These are phyloP conservation scores for Epichloe baconii DNA, from an alignment of 2,329 filamentous ascomycete genomes.

Conservation along the genomic window DNA sequence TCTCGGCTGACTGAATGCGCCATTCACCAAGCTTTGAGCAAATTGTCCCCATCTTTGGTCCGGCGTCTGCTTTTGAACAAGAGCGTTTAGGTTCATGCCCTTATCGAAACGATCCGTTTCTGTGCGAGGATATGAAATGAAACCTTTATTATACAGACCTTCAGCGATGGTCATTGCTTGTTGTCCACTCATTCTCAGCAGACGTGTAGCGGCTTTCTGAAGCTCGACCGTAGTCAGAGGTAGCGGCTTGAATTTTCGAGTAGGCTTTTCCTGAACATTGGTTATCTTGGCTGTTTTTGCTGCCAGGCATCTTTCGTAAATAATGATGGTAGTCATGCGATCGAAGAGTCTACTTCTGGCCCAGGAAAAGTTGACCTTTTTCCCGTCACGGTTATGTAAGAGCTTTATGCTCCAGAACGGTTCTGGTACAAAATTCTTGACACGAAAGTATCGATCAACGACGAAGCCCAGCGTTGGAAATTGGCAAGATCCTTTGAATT, in stretches of 20 bases:
- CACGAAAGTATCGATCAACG: constrained; percentile 87
- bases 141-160: constrained; percentile 79
- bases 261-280: constrained; percentile 81
- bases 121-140: constrained; percentile 94
- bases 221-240: constrained; percentile 92
- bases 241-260: constrained; percentile 85
- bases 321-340: constrained; percentile 61
- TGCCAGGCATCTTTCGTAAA: constrained; percentile 74
- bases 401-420: constrained; percentile 88
- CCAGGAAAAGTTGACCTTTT: constrained; percentile 78
- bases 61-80: constrained; percentile 74
- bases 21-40: constrained; percentile 60
- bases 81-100: constrained; percentile 67
- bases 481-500: constrained; percentile 65
- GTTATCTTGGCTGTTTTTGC: constrained; percentile 67
- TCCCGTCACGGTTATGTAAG: constrained; percentile 61
- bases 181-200: constrained; percentile 82
- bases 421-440: constrained; percentile 87
- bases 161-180: constrained; percentile 84
- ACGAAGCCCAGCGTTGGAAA: constrained; percentile 96
- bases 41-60: constrained; percentile 69
- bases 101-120: constrained; percentile 93
- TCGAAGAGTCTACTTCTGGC: constrained; percentile 75
- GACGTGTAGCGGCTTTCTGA: constrained; percentile 85
- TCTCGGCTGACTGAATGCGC: constrained; percentile 69